Base-by-base conservation (phyloP, 345 rosid species). In the Eucalyptus cloeziana region DNA sequence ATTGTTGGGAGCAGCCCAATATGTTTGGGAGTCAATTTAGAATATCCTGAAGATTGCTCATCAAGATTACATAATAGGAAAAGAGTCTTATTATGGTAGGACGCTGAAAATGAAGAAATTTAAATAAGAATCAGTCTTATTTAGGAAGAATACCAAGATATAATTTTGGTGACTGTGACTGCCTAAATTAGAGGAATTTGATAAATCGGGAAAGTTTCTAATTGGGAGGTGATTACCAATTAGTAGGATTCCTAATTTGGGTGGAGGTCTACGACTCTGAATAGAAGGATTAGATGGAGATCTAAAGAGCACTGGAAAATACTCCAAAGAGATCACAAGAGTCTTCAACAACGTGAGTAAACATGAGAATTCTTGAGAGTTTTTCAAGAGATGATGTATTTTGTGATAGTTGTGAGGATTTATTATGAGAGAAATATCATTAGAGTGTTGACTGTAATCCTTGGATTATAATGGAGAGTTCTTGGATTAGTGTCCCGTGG, bases 81-180 rank as follows among this genome's bases (percentile, higher is more conserved):
- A 6, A 13, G 2, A 58, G 7, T 24, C 30, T 5, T 58, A 58
- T 58, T 58, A 25, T 58, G 64, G 64, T 25, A 58, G 64, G 64
- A 58, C 0, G 0, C 33, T 6, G 0, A 58, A 10, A 10, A 25
- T 13, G 6, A 58, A 5, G 8, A 22, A 22, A 54, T 52, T 1
- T 52, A 52, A 17, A 52, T 7, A 52, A 52, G 22, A 52, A 52
- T 49, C 13, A 4, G 4, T 7, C 7, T 52, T 52, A 52, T 7
- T 52, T 17, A 25, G n/a, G 13, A 10, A 10, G 0, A 1, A 58
- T 58, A 25, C 11, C n/a, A 58, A 0, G n/a, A 58, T 58, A 24
- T 13, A 58, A 58, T 58, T 58, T 1, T 25, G 6, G 3, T 24
- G 30, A 58, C 3, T 58, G 3, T 24, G 30, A 58, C 3, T 58